Evolutionary conservation across 768 basidiomycete species (phyloP).

Genomic region (Pleurotus citrinopileatus): DNA sequence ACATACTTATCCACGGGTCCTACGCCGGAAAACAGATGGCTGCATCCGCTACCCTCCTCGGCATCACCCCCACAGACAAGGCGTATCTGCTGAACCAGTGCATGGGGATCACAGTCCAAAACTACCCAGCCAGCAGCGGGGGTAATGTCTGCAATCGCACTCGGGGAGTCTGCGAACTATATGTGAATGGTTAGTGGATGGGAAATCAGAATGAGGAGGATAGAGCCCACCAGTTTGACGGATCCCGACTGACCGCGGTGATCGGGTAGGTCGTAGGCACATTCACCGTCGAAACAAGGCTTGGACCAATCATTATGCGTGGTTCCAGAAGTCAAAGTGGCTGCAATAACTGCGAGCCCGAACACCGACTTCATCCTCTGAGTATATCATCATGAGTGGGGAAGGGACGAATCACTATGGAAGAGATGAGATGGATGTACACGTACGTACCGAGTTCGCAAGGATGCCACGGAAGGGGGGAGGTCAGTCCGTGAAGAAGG

Average conservation of each 20-base stretch:
- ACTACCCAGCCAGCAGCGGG: conserved; percentile 1
- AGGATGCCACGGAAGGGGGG: too few relatives aligned
- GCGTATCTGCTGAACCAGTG: not conserved
- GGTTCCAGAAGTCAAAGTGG: not conserved
- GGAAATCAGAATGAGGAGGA: not conserved
- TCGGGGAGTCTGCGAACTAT: not conserved
- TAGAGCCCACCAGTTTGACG: not conserved
- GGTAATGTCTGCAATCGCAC: conserved; percentile 1
- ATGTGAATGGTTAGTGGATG: not conserved
- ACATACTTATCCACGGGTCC: conserved; percentile 48
- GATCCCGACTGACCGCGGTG: not conserved
- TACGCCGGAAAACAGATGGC: conserved; percentile 32
- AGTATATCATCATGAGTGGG: too few relatives aligned
- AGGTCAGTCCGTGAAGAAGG: too few relatives aligned
- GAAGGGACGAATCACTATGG: too few relatives aligned
- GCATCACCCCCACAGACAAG: not conserved
- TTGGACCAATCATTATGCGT: not conserved
- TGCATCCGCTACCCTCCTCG: conserved; percentile 26
- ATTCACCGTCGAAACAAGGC: conserved; percentile 1
- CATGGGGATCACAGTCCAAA: conserved; percentile 2
- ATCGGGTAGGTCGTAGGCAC: not conserved
- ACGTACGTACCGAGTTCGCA: too few relatives aligned
- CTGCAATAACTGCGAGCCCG: not conserved
- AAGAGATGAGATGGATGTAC: not conserved
- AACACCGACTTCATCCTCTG: not conserved